Base-by-base conservation (phyloP, 2,329 filamentous ascomycete species). In the Lecanicillium sp. region DNA sequence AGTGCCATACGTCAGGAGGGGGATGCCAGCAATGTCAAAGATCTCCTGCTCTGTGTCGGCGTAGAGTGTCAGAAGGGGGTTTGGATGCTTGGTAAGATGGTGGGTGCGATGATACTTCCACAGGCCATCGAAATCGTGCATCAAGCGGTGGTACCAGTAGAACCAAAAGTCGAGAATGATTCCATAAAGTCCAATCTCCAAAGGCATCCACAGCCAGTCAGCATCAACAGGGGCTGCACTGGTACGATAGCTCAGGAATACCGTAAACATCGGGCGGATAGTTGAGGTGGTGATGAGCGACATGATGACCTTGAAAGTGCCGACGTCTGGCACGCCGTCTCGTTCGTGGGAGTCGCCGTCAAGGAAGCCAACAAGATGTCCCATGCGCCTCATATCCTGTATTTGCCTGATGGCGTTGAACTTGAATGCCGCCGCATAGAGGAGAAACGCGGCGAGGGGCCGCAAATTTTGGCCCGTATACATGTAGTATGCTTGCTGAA, bases 51-150 rank as follows among this genome's bases (percentile, higher is more conserved):
- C 53, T 4, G 35, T 27, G 29, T 60, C 57, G 32, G 57, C 54
- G 43, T 58, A 60, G 9, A 51, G 44, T 2, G 54, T 53, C 4
- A 59, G 42, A 1, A 60, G 52, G 2, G 54, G 60, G 9, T 40
- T 43, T 2, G 30, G 63, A 35, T 66, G 63, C 40, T 65, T 66
- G 18, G 62, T 64, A 4, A 65, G 43, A 44, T 66, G 63, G 37
- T 66, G 63, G 1, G 61, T 65, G 31, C 61, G 57, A 50, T 66
- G 62, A 37, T 56, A 65, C 31, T 62, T 57, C 62, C 63, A 66
- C 10, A 66, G 53, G 1, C 42, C 47, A 12, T 54, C 50, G 12
- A 60, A 39, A 33, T 66, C 62, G 41, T 66, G 63, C 58, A 64
- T 64, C 8, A 54, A 33, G 2, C 62, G 59, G 42, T 66, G 62